A percentile compares a stretch with the other conserved stretches of the same genome.
phyloP scores from a whole-genome alignment of 2,329 filamentous ascomycete genomes.

The Monosporascus ibericus region DNA sequence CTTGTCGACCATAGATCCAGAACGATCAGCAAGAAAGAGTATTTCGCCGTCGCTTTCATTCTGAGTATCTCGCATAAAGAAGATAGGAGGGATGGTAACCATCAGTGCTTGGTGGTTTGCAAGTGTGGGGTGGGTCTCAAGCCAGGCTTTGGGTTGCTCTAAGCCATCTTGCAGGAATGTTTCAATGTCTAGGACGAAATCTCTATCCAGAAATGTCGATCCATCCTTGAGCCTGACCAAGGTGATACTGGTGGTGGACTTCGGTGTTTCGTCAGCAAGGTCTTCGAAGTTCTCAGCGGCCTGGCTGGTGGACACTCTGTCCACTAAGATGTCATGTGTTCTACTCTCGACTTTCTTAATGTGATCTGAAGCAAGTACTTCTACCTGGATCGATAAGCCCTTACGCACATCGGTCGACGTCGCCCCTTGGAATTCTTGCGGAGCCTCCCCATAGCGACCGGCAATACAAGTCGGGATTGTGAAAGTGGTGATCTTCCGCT shows the following conservation, averaged over 20 bases:
- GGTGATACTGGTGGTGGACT: not conserved
- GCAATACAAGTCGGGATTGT: constrained; percentile 21
- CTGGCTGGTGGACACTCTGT: constrained; percentile 4
- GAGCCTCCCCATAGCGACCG: constrained; percentile 16
- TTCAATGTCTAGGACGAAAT: constrained; percentile 21
- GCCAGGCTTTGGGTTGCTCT: constrained; percentile 14
- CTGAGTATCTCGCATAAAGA: constrained; percentile 3
- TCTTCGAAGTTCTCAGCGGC: constrained; percentile 8
- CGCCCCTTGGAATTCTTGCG: constrained; percentile 5
- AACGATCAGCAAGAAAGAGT: constrained; percentile 21
- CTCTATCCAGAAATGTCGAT: constrained; percentile 12
- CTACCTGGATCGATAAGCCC: constrained; percentile 10
- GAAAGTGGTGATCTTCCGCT: constrained; percentile 13
- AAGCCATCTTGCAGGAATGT: constrained; percentile 3
- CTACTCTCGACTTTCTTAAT: constrained; percentile 11
- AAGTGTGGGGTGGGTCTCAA: constrained; percentile 18
- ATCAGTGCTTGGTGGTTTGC: constrained; percentile 19
- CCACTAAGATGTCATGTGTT: constrained; percentile 14
- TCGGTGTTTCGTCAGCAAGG: not conserved
- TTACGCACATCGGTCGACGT: not conserved
- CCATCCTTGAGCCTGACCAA: constrained; percentile 6
- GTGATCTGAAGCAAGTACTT: constrained; percentile 5
- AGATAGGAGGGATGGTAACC: constrained; percentile 17
- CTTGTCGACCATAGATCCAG: constrained; percentile 36
- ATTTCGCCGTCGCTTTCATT: constrained; percentile 6